Evolutionary conservation across 2,329 filamentous ascomycete species (phyloP).

Genomic region (Polychaeton citri): DNA sequence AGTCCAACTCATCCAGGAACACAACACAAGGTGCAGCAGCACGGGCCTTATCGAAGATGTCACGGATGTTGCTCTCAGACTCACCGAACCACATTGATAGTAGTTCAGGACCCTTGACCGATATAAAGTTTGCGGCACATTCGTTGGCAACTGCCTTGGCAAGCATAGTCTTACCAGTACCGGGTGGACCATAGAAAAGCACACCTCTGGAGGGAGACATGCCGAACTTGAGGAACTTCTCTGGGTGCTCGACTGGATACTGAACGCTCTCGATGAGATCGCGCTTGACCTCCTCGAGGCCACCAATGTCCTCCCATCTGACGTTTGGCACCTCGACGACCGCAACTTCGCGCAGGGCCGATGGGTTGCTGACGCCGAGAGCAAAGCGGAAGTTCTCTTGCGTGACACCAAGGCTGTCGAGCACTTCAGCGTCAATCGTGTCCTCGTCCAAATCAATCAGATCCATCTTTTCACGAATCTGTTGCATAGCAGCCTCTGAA

Average conservation of each 20-base stretch:
- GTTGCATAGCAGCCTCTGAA: slow-evolving; percentile 98
- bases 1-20: slow-evolving; percentile 97
- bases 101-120: slow-evolving; percentile 94
- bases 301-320: slow-evolving; percentile 99
- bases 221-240: slow-evolving; percentile 99
- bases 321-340: slow-evolving; percentile 99
- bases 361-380: slow-evolving; percentile 95
- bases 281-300: slow-evolving; percentile 95
- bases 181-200: slow-evolving; percentile 94
- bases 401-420: slow-evolving; percentile 94
- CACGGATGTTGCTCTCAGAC: slow-evolving; percentile 98
- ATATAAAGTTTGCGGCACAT: slow-evolving; percentile 99
- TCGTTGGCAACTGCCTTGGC: slow-evolving; percentile 99
- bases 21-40: slow-evolving; percentile 96
- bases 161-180: slow-evolving; percentile 99
- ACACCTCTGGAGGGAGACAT: slow-evolving; percentile 96
- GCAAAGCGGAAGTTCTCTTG: slow-evolving; percentile 99
- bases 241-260: slow-evolving; percentile 97
- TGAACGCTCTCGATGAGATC: slow-evolving; percentile 98
- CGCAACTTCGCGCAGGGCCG: slow-evolving; percentile 93
- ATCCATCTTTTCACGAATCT: slow-evolving; percentile 99
- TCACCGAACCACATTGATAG: slow-evolving; percentile 99
- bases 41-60: slow-evolving; percentile 99
- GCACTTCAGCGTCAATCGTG: slow-evolving; percentile 94
- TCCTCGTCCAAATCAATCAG: slow-evolving; percentile 98